Conservation (phyloP, 345 rosid species). For the Sisymbrium altissimum region DNA sequence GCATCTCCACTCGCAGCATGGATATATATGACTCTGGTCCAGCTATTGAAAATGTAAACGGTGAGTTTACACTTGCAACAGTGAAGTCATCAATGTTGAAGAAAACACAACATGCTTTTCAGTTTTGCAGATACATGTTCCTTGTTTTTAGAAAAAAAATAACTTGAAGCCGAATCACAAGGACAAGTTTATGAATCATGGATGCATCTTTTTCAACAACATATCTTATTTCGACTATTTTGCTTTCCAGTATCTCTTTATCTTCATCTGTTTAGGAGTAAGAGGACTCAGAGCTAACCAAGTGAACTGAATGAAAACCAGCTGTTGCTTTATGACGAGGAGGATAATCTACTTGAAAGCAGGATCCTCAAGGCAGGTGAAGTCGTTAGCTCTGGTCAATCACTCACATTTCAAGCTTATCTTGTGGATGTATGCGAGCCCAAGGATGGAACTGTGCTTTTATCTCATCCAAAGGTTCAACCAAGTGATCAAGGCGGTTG, state of each 20-base stretch:
- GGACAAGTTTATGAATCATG: too few relatives aligned
- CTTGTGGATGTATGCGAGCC: conserved; percentile 71
- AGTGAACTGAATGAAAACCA: conserved; percentile 23
- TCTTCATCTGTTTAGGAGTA: not conserved
- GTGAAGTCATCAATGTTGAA: too few relatives aligned
- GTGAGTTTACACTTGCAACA: too few relatives aligned
- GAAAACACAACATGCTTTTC: too few relatives aligned
- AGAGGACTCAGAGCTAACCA: not conserved
- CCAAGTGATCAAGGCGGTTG: conserved; percentile 26
- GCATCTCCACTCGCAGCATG: too few relatives aligned
- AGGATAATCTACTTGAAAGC: conserved; percentile 65
- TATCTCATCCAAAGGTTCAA: conserved; percentile 16
- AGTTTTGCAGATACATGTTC: too few relatives aligned
- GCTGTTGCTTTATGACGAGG: conserved; percentile 70
- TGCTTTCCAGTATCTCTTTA: too few relatives aligned
- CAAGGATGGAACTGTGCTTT: conserved; percentile 30
- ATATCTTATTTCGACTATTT: too few relatives aligned
- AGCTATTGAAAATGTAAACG: too few relatives aligned
- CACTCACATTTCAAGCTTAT: conserved; percentile 57
- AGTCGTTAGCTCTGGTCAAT: conserved; percentile 48
- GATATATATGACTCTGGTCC: too few relatives aligned
- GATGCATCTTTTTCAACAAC: too few relatives aligned
- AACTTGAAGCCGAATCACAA: not conserved
- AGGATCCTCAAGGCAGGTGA: conserved; percentile 62
- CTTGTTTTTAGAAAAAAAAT: not conserved